These are phyloP conservation scores for Hamiltosporidium tvaerminnensis DNA, from an alignment of 371 early-diverging fungal genomes.

Conservation along the genomic window DNA sequence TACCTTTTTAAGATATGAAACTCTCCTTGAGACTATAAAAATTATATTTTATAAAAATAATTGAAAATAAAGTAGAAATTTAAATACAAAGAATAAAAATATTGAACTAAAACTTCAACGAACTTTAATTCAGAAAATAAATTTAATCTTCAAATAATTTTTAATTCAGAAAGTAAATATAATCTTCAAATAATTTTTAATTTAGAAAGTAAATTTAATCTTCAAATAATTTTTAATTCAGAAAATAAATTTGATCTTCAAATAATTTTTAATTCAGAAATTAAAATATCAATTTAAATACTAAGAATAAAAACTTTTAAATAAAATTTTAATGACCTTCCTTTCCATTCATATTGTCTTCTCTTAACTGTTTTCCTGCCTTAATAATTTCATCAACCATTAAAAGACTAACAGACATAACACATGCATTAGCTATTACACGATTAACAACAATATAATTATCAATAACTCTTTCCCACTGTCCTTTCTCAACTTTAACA, in stretches of 20 bases:
- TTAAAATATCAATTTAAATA: not conserved
- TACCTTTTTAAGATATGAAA: too few species aligned
- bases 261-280: not conserved
- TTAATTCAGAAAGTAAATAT: not conserved
- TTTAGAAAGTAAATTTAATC: not conserved
- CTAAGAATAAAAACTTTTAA: not conserved
- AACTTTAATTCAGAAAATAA: not conserved
- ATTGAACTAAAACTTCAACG: not conserved
- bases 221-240: not conserved
- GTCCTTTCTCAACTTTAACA: conserved; percentile 16
- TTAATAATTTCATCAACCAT: conserved; percentile 99
- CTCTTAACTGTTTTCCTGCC: conserved; percentile 54
- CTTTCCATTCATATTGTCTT: not conserved
- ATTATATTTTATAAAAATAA: too few species aligned
- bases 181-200: not conserved
- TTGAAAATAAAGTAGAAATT: too few species aligned
- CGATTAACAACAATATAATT: conserved; percentile 85
- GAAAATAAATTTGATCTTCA: not conserved
- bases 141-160: not conserved
- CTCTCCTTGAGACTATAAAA: too few species aligned
- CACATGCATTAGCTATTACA: conserved; percentile 58
- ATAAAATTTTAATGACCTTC: not conserved
- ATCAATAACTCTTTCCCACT: conserved; percentile 75
- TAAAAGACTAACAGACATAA: conserved; percentile 85
- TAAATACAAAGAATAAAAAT: too few species aligned